phyloP scores from a whole-genome alignment of 2,329 filamentous ascomycete species.

The Thermothelomyces thermophilus region DNA sequence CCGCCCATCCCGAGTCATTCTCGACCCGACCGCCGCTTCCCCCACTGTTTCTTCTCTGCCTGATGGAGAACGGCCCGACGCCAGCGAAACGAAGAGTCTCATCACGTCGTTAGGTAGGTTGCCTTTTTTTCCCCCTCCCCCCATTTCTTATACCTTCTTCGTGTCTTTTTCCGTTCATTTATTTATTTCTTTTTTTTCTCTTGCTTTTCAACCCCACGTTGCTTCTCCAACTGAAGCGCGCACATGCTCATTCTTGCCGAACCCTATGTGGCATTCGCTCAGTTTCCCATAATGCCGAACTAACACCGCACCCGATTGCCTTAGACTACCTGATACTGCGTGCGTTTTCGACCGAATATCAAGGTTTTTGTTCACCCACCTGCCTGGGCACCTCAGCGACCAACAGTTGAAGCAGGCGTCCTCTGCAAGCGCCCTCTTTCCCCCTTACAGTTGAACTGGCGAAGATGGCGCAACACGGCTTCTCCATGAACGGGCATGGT shows the following conservation, averaged over 20 bases:
- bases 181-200: neutral
- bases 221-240: too few species aligned
- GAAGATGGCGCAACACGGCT: conserved; percentile 26
- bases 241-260: conserved; percentile 1
- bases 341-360: neutral
- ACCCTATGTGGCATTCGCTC: neutral
- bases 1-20: conserved; percentile 6
- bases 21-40: conserved; percentile 2
- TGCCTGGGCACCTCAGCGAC: neutral
- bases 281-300: neutral
- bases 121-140: too few species aligned
- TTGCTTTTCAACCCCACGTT: too few species aligned
- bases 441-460: neutral
- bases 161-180: too few species aligned
- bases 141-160: too few species aligned
- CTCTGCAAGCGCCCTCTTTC: neutral
- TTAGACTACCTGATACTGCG: neutral
- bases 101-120: conserved; percentile 13
- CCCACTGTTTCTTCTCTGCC: conserved; percentile 3
- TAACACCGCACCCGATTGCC: neutral
- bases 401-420: neutral
- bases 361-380: neutral
- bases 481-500: conserved; percentile 50
- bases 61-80: conserved; percentile 13
- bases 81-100: neutral